Evolutionary conservation across 1,139 yeast species (phyloP).

Genomic region (Ogataea hybrid): DNA sequence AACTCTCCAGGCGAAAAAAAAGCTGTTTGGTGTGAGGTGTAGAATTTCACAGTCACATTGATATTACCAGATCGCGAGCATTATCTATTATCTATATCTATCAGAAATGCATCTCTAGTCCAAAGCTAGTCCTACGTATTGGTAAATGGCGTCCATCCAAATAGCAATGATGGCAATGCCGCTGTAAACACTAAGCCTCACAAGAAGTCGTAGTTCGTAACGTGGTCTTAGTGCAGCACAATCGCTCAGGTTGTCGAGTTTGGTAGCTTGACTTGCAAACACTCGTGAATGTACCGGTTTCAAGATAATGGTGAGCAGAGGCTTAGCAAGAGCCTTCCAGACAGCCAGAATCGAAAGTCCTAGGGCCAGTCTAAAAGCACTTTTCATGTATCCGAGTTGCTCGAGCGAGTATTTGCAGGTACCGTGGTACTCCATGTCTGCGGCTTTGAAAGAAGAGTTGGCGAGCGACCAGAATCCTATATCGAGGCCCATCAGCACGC

Average conservation of each 20-base stretch:
- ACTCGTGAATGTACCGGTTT: constrained; percentile 42
- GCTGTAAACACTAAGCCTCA: constrained; percentile 69
- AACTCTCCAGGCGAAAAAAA: background rate
- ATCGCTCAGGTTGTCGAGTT: background rate
- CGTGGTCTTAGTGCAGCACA: constrained; percentile 52
- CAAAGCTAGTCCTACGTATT: constrained; percentile 23
- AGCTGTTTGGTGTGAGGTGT: constrained; percentile 8
- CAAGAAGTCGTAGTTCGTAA: constrained; percentile 72
- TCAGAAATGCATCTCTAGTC: constrained; percentile 1
- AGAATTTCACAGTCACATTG: constrained; percentile 15
- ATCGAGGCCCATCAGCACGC: constrained; percentile 79
- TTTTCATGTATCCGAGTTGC: constrained; percentile 42
- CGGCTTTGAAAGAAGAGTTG: constrained; percentile 13
- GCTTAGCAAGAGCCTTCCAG: constrained; percentile 73
- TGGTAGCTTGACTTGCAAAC: constrained; percentile 13
- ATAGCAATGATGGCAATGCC: constrained; percentile 58
- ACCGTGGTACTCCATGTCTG: constrained; percentile 22
- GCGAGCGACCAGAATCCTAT: constrained; percentile 47
- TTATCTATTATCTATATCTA: background rate
- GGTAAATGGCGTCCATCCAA: constrained; percentile 33
- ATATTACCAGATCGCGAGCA: constrained; percentile 2
- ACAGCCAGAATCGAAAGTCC: constrained; percentile 60
- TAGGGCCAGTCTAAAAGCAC: constrained; percentile 45
- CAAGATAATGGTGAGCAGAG: constrained; percentile 49
- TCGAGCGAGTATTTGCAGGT: constrained; percentile 41